Conservation (phyloP, 2,329 filamentous ascomycete genomes). For the Simplicillium sp. region DNA sequence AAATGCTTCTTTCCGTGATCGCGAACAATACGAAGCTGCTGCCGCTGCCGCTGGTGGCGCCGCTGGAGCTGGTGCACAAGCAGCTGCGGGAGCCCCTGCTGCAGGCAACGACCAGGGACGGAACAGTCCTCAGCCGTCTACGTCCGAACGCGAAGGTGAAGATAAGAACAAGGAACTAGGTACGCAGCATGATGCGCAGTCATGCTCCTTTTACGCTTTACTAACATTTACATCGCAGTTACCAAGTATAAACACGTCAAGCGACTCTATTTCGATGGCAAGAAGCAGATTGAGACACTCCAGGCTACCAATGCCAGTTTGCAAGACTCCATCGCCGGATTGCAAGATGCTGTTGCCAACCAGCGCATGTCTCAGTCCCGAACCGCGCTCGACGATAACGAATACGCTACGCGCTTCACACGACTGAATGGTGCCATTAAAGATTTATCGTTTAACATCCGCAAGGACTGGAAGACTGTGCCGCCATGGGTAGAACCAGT, state of each 20-base stretch:
- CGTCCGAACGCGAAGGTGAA: slow-evolving; percentile 33
- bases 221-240: slow-evolving; percentile 42
- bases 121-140: slow-evolving; percentile 46
- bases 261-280: slow-evolving; percentile 93
- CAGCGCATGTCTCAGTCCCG: slow-evolving; percentile 91
- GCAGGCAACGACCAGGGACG: slow-evolving; percentile 32
- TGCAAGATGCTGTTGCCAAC: slow-evolving; percentile 91
- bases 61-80: too few species aligned
- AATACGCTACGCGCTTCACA: slow-evolving; percentile 83
- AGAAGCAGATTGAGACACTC: slow-evolving; percentile 82
- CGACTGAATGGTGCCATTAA: slow-evolving; percentile 89
- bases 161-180: slow-evolving; percentile 49
- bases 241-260: slow-evolving; percentile 98
- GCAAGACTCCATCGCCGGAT: slow-evolving; percentile 79
- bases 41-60: slow-evolving; percentile 11
- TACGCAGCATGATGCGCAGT: slow-evolving; percentile 22
- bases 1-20: slow-evolving; percentile 29
- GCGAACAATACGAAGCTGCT: slow-evolving; percentile 35
- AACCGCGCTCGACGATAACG: slow-evolving; percentile 88
- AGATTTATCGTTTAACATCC: slow-evolving; percentile 90
- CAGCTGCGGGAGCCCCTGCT: not conserved
- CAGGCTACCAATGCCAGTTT: slow-evolving; percentile 83
- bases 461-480: slow-evolving; percentile 82
- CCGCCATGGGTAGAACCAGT: slow-evolving; percentile 71
- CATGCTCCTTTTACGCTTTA: slow-evolving; percentile 24